Percentiles rank a stretch among this genome's conserved stretches.
Conservation (phyloP, 495 filamentous ascomycete genomes). For the Chaetomidium leptoderma region DNA sequence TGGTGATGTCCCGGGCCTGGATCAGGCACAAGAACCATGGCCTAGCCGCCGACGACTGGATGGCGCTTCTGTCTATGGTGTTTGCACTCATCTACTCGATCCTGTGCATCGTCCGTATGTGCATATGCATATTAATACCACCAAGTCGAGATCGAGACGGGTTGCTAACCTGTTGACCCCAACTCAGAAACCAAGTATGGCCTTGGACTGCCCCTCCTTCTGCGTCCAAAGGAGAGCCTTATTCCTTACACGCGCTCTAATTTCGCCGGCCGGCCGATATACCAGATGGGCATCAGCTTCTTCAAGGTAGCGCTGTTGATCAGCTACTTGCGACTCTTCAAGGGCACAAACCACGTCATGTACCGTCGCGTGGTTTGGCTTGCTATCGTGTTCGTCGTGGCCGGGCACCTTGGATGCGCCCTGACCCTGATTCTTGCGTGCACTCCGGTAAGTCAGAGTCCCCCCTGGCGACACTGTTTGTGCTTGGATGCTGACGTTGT, state of each 20-base stretch:
- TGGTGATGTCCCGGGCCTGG: slow-evolving; percentile 24
- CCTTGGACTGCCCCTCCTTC: slow-evolving; percentile 43
- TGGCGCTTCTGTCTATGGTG: slow-evolving; percentile 29
- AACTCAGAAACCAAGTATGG: slow-evolving; percentile 49
- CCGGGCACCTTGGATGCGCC: slow-evolving; percentile 48
- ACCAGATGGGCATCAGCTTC: slow-evolving; percentile 54
- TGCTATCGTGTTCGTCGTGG: slow-evolving; percentile 41
- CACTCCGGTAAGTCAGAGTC: slow-evolving; percentile 38
- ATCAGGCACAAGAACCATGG: slow-evolving; percentile 27
- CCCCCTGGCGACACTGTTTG: background rate
- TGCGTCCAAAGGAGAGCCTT: slow-evolving; percentile 40
- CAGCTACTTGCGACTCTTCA: slow-evolving; percentile 52
- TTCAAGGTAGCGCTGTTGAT: slow-evolving; percentile 59
- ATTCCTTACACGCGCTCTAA: slow-evolving; percentile 48
- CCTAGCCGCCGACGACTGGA: slow-evolving; percentile 30
- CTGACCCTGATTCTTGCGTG: slow-evolving; percentile 53
- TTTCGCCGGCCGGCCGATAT: slow-evolving; percentile 56
- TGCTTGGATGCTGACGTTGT: background rate
- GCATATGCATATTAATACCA: background rate
- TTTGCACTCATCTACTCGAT: slow-evolving; percentile 49
- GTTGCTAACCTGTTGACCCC: background rate
- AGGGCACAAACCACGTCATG: slow-evolving; percentile 41
- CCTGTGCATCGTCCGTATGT: slow-evolving; percentile 50
- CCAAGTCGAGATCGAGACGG: background rate
- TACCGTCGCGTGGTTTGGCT: slow-evolving; percentile 49